Conservation (phyloP, 2,329 filamentous ascomycete genomes). For the Dryadomyces quercivorus region DNA sequence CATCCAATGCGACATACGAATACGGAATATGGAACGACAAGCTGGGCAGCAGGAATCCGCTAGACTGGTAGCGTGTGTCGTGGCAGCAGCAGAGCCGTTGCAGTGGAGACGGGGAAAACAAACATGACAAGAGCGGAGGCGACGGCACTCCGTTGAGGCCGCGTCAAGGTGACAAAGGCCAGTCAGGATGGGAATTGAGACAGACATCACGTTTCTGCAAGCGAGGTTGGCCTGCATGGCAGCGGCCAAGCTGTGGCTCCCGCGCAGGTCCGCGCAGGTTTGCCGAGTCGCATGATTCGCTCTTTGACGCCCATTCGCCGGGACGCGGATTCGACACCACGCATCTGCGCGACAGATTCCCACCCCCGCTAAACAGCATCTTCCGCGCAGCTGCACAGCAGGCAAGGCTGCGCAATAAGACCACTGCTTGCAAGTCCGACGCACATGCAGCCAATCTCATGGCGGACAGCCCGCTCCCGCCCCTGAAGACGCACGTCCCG, state of each 20-base stretch:
- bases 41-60: not conserved
- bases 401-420: slow-evolving; percentile 4
- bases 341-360: slow-evolving; percentile 4
- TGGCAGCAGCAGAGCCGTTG: not conserved
- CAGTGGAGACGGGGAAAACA: not conserved
- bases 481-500: not conserved
- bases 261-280: slow-evolving; percentile 1
- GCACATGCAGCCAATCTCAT: not conserved
- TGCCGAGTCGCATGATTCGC: not conserved
- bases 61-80: not conserved
- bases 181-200: not conserved
- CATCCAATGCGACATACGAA: not conserved
- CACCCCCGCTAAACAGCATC: not conserved
- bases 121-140: not conserved
- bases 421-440: not conserved
- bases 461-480: too few relatives aligned
- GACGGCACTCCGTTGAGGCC: not conserved
- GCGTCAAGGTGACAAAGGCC: not conserved
- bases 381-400: slow-evolving; percentile 1
- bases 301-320: not conserved
- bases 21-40: not conserved
- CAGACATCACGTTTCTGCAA: not conserved
- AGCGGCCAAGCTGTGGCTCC: not conserved
- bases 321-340: slow-evolving; percentile 3
- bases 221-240: not conserved